Percentiles rank a stretch among this genome's conserved stretches.
These are phyloP conservation scores for Podospora bellae-mahoneyi DNA, from an alignment of 495 filamentous ascomycete species.

Conservation along the genomic window DNA sequence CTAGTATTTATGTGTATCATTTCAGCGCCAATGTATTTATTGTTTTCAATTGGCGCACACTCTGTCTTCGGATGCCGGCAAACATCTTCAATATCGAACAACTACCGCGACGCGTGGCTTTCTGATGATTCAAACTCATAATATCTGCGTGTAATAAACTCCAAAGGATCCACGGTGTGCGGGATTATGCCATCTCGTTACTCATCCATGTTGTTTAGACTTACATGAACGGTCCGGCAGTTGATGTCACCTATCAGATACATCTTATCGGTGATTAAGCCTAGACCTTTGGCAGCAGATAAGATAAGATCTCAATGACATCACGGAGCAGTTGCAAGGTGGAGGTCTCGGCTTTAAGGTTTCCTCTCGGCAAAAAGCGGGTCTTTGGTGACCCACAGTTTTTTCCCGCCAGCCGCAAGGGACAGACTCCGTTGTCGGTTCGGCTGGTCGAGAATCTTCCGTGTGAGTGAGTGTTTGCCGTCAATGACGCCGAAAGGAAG, in stretches of 20 bases:
- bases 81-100: background rate
- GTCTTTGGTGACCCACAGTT: background rate
- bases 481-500: background rate
- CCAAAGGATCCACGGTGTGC: background rate
- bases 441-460: slow-evolving; percentile 3
- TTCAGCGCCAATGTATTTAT: background rate
- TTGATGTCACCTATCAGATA: background rate
- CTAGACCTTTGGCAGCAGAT: background rate
- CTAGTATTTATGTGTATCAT: too few species aligned
- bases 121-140: background rate
- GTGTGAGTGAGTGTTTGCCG: background rate
- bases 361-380: slow-evolving; percentile 3
- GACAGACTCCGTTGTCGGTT: background rate
- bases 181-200: background rate
- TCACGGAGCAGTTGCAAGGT: background rate
- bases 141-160: background rate
- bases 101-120: background rate
- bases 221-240: slow-evolving; percentile 5
- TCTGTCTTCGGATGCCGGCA: background rate
- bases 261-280: slow-evolving; percentile 3
- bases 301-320: slow-evolving; percentile 5
- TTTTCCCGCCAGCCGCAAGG: background rate
- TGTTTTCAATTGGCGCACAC: background rate
- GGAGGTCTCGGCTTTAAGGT: slow-evolving; percentile 4
- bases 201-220: background rate